Evolutionary conservation across 164 flowering plant species (phyloP).

Genomic region (Piper longum): DNA sequence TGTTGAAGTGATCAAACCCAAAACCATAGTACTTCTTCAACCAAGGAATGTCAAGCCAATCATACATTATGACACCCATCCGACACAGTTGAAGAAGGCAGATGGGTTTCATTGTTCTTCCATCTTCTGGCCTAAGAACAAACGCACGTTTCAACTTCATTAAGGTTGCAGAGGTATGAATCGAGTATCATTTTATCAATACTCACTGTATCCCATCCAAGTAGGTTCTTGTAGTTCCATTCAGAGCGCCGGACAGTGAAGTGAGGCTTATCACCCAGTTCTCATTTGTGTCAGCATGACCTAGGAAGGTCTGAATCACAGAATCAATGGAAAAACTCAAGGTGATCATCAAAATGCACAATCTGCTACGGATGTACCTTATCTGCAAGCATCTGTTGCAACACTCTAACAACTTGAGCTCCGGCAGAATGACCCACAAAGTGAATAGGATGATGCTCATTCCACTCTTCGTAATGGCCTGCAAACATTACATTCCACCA

Average conservation of each 20-base stretch:
- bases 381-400: conserved; percentile 99
- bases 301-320: conserved; percentile 54
- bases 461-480: conserved; percentile 95
- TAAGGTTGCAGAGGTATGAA: background rate
- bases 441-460: conserved; percentile 91
- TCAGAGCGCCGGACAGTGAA: conserved; percentile 88
- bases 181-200: background rate
- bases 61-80: conserved; percentile 64
- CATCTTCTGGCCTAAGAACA: conserved; percentile 59
- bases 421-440: conserved; percentile 99
- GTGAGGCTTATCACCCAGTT: conserved; percentile 92
- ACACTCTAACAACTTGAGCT: conserved; percentile 80
- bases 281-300: conserved; percentile 68
- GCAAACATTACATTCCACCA: conserved; percentile 5
- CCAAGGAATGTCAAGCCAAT: conserved; percentile 82
- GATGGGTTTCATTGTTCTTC: conserved; percentile 63
- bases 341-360: background rate
- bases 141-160: background rate
- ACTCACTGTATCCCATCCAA: conserved; percentile 97
- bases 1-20: conserved; percentile 88
- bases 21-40: conserved; percentile 75
- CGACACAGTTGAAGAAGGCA: conserved; percentile 74
- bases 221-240: conserved; percentile 92
- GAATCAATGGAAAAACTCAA: background rate
- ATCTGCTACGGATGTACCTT: conserved; percentile 33